Evolutionary conservation across 2,329 filamentous ascomycete genomes (phyloP).

Genomic region (Scopulariopsis brevicaulis): DNA sequence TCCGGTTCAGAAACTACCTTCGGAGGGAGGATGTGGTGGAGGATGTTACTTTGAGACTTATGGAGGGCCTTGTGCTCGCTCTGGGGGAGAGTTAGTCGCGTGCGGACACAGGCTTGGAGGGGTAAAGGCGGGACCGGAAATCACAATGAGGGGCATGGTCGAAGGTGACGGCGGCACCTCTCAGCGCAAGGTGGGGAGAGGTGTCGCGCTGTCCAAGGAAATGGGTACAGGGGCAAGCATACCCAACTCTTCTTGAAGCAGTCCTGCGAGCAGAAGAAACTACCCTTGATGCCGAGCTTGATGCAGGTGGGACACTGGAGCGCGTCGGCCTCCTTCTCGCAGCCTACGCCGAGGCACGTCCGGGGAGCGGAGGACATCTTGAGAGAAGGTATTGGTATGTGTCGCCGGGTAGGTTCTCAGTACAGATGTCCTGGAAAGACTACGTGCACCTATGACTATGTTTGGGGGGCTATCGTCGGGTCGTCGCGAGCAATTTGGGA

Average conservation of each 20-base stretch:
- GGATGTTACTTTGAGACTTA: constrained; percentile 66
- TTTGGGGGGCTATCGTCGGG: not conserved
- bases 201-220: not conserved
- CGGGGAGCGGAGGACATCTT: constrained; percentile 41
- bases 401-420: not conserved
- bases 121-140: not conserved
- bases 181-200: not conserved
- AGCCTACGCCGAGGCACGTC: constrained; percentile 74
- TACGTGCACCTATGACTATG: not conserved
- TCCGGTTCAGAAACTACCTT: constrained; percentile 84
- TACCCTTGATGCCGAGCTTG: constrained; percentile 76
- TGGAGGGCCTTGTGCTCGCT: constrained; percentile 6
- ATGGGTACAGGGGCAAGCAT: constrained; percentile 22
- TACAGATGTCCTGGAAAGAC: not conserved
- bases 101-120: not conserved
- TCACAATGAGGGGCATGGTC: not conserved
- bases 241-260: constrained; percentile 99
- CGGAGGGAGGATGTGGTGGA: constrained; percentile 64
- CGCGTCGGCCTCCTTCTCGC: constrained; percentile 72
- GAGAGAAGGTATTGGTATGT: not conserved
- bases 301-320: constrained; percentile 93
- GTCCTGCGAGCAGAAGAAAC: constrained; percentile 95
- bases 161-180: not conserved
- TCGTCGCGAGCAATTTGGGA: not conserved
- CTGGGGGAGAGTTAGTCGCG: not conserved